Base-by-base conservation (phyloP, 176 grass and related monocot species). In the Phyllostachys edulis region DNA sequence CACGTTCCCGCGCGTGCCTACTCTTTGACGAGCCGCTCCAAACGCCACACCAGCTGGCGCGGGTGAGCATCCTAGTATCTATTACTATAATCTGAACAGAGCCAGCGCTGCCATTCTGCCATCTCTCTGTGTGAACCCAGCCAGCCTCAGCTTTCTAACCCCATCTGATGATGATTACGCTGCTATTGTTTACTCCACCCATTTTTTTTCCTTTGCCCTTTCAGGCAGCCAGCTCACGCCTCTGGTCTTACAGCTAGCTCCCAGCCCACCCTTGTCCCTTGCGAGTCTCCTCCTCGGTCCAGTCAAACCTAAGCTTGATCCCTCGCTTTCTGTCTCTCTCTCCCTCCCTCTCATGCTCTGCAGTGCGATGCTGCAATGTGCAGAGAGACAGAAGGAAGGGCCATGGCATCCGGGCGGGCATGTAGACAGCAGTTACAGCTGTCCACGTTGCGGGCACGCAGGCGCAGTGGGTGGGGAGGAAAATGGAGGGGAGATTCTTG, bases 391-490 rank as follows among this genome's bases (percentile, higher is more conserved):
- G 54, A 20, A 15, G 15, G 20, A 9, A 23, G 20, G 1, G 12
- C 5, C 23, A 14, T 47, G 68, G 69, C 69, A 17, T 27, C 54
- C 52, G 13, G 75, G 67, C 69, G 38, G 38, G 44, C 44, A 60
- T 36, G 69, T 49, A 67, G 55, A 90, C 73, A 86, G 34, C 38
- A 82, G 63, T 75, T 88, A 71, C 90, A 91, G 88, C 85, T 93
- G 88, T 88, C 90, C 90, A 91, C 90, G 94, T 87, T 91, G 80
- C 20, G 52, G 79, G 29, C 90, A 90, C 78, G 86, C 88, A 82
- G 50, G 70, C 56, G 9, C 51, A 47, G 49, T 17, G 73, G 18
- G 84, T 24, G 64, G 56, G 37, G 5, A 21, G 32, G 32, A 20
- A 6, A 1, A 26, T 32, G 32, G 41, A 3, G 15, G 20, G 32